Evolutionary conservation across 78 protist genomes (phyloP).

Genomic region (Goniomonas avonlea): DNA sequence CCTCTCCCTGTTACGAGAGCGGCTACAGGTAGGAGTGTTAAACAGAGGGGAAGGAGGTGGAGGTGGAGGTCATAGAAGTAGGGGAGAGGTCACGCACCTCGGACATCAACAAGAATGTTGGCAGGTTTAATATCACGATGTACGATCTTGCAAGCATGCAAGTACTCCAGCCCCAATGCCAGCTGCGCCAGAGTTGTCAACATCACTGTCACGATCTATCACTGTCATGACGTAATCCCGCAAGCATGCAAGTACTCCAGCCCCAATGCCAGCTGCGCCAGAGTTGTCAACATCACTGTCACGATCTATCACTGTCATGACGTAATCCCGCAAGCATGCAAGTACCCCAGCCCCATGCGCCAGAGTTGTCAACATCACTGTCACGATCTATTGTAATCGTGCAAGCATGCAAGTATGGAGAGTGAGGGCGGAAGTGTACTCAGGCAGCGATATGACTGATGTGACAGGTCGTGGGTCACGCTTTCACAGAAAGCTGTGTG

Average conservation of each 20-base stretch:
- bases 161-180: background rate
- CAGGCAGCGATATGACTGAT: no score
- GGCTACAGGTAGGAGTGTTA: no score
- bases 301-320: background rate
- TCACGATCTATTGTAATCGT: background rate
- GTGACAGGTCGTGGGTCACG: no score
- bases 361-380: background rate
- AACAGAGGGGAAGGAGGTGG: no score
- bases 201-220: background rate
- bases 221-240: no score
- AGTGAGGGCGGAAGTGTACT: no score
- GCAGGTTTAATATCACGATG: background rate
- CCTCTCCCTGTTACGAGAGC: no score
- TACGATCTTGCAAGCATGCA: background rate
- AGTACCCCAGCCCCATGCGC: constrained; percentile 3
- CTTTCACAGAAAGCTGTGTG: no score
- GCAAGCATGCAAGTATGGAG: background rate
- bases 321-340: background rate
- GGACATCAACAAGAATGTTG: background rate
- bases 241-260: background rate
- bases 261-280: background rate
- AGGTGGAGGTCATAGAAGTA: no score
- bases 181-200: background rate
- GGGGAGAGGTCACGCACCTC: no score
- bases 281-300: background rate